Evolutionary conservation across 495 filamentous ascomycete species (phyloP).

Genomic region (Penicillium argentinense): DNA sequence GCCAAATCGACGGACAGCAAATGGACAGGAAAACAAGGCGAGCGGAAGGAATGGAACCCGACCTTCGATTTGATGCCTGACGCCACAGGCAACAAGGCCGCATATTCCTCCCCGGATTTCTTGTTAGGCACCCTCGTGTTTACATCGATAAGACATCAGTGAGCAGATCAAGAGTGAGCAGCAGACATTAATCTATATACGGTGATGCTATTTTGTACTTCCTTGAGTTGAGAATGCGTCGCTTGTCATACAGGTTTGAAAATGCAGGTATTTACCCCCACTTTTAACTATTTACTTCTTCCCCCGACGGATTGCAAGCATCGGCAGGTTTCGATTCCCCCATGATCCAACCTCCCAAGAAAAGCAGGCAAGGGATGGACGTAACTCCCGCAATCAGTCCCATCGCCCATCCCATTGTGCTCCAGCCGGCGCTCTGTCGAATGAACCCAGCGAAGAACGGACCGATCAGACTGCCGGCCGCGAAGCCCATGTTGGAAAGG

Average conservation of each 20-base stretch:
- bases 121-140: no score
- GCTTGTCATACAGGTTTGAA: neutral
- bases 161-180: no score
- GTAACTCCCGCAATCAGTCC: constrained; percentile 34
- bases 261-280: neutral
- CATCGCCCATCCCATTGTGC: constrained; percentile 57
- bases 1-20: no score
- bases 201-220: neutral
- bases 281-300: neutral
- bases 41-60: no score
- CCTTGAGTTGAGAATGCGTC: neutral
- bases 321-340: constrained; percentile 3
- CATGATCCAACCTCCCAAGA: constrained; percentile 28
- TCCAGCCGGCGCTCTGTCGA: constrained; percentile 58
- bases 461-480: constrained; percentile 58
- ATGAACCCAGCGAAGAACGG: constrained; percentile 64
- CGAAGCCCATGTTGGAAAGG: constrained; percentile 56
- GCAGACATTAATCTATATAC: neutral
- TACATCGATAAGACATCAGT: no score
- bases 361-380: constrained; percentile 18
- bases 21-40: no score
- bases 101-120: no score
- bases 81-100: no score
- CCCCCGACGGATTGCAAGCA: neutral
- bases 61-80: no score